These are phyloP conservation scores for Eragrostis tef DNA, from an alignment of 202 grass and related monocot species.

Conservation along the genomic window DNA sequence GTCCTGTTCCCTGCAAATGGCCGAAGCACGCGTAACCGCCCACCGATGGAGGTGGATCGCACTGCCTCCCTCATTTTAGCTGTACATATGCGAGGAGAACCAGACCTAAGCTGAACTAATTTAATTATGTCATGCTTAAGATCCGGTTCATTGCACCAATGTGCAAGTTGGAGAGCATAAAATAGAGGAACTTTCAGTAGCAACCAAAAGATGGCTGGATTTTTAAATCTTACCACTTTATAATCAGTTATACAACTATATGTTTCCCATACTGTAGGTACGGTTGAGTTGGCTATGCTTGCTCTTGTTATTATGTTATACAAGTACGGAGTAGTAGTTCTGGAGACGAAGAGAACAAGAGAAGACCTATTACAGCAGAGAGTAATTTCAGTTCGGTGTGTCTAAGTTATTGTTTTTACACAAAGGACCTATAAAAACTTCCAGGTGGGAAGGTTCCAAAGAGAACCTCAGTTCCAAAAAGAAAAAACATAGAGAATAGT, in stretches of 20 bases:
- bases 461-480: too few species aligned
- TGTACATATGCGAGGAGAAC: neutral
- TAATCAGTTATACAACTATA: neutral
- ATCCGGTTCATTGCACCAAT: neutral
- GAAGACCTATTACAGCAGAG: too few species aligned
- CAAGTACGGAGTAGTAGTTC: too few species aligned
- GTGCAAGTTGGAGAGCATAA: neutral
- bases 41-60: neutral
- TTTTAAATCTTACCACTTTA: neutral
- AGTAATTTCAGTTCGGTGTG: too few species aligned
- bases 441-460: too few species aligned
- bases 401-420: too few species aligned
- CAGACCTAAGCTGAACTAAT: too few species aligned
- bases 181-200: neutral
- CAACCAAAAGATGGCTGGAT: neutral
- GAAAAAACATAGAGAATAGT: too few species aligned
- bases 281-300: neutral
- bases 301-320: neutral
- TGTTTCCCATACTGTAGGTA: neutral
- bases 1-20: conserved; percentile 39
- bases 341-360: too few species aligned
- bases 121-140: neutral
- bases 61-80: neutral
- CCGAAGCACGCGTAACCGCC: conserved; percentile 36
- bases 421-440: too few species aligned